Evolutionary conservation across 352 stramenopile species (phyloP), one percentile per base, ranked within the genome.

Genomic region (Phytopythium oedochilum): DNA sequence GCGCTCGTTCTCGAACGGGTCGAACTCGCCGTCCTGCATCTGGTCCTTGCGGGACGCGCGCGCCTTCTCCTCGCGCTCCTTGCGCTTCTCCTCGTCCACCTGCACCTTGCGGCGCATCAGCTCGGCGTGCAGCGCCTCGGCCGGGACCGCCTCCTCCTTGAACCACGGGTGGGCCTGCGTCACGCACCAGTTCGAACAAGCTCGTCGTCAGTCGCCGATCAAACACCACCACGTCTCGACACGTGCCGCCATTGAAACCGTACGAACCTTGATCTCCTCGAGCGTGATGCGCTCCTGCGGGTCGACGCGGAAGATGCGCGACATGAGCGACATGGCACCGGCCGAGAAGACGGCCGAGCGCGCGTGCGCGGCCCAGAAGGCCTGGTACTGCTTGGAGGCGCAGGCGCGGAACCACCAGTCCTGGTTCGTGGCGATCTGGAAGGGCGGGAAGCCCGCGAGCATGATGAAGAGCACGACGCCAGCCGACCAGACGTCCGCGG

Each of bases 381-480:
- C 77, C 36, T 93, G 76, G 54, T 92, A 81, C 61, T 90, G 79
- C 34, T 82, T 66, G 18, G 79, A 70, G 5, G 81, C 75, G 38
- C 79, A 91, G 3, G 81, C 79, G 31, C 83, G 70, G 66, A 94
- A 96, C 87, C 88, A 97, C 88, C 88, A 97, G 66, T 97, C 89
- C 55, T 91, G 83, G 50, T 75, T 80, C 6, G 79, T 75, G 35
- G 89, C 89, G 35, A 91, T 89, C 64, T 96, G 83, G 70, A 97
- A 98, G 32, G 92, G 92, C 39, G 92, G 90, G 61, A 96, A 96
- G 23, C 89, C 91, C 20, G 89, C 89, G 32, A 97, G 68, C 77
- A 98, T 93, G 56, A 97, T 97, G 70, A 97, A 98, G 5, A 98
- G 64, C 54, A 98, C 89, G 26, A 97, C 88, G 23, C 92, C 92